These are phyloP conservation scores for Thalassiosira ordinaria DNA, from an alignment of 352 stramenopile species.

Conservation along the genomic window DNA sequence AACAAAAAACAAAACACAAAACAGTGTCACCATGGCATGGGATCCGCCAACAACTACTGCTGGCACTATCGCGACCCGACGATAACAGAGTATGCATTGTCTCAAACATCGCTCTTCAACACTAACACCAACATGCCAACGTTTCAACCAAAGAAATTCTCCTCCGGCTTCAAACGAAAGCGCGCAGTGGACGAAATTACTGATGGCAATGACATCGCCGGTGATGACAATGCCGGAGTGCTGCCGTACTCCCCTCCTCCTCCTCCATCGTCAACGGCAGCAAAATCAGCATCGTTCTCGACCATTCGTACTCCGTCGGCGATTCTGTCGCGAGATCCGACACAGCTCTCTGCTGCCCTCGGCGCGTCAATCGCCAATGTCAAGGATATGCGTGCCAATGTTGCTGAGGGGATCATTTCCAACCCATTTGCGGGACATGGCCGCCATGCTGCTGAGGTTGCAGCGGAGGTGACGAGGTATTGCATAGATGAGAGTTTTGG, in stretches of 20 bases:
- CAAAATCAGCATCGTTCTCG: too few relatives aligned
- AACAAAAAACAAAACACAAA: too few relatives aligned
- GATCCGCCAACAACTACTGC: too few relatives aligned
- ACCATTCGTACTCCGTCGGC: conserved; percentile 57
- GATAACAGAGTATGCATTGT: too few relatives aligned
- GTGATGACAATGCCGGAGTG: background rate
- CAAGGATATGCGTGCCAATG: conserved; percentile 30
- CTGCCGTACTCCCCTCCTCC: background rate
- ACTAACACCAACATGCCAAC: too few relatives aligned
- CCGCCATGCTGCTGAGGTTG: conserved; percentile 12
- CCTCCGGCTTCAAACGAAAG: conserved; percentile 24
- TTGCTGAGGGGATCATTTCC: conserved; percentile 41
- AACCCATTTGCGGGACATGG: conserved; percentile 40
- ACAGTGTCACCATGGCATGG: too few relatives aligned
- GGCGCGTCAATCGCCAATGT: conserved; percentile 24
- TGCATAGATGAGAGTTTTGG: too few relatives aligned
- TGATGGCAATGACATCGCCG: background rate
- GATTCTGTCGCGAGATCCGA: conserved; percentile 57
- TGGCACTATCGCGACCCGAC: too few relatives aligned
- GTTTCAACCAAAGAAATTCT: too few relatives aligned
- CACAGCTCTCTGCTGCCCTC: conserved; percentile 23
- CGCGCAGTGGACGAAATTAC: background rate
- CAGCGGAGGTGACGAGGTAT: conserved; percentile 12
- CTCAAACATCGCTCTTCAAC: too few relatives aligned
- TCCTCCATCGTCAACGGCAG: background rate